Percentiles rank a stretch among this genome's conserved stretches.
phyloP scores from a whole-genome alignment of 495 filamentous ascomycete species.

The Xylaria telfairii region DNA sequence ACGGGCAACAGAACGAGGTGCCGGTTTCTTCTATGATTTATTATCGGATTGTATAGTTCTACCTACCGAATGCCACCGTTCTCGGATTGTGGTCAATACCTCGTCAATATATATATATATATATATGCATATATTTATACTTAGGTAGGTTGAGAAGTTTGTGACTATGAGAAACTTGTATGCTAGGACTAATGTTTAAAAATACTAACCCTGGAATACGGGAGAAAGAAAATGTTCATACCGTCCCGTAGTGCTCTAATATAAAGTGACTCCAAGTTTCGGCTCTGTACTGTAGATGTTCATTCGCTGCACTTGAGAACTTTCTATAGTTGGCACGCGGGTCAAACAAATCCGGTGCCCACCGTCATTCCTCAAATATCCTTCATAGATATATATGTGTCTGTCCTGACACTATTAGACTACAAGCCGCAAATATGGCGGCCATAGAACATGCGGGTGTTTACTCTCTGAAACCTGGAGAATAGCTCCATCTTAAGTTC shows the following conservation, averaged over 20 bases:
- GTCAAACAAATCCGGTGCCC: background rate
- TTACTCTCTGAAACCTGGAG: constrained; percentile 14
- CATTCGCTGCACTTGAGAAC: background rate
- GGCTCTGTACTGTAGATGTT: constrained; percentile 4
- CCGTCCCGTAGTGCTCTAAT: background rate
- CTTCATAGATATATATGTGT: background rate
- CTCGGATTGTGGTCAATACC: background rate
- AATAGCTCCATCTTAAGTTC: constrained; percentile 10
- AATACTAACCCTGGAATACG: background rate
- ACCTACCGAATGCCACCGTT: background rate
- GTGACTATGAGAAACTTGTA: background rate
- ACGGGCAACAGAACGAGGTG: background rate
- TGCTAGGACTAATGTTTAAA: background rate
- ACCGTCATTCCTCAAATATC: background rate
- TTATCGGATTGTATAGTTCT: background rate
- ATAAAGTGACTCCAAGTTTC: background rate
- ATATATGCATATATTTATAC: background rate
- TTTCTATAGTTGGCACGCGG: background rate
- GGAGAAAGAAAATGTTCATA: background rate
- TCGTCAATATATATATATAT: background rate
- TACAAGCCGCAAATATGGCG: background rate
- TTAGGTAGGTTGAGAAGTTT: background rate
- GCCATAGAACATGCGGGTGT: background rate
- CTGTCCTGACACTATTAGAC: constrained; percentile 16
- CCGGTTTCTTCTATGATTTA: background rate